Conservation (phyloP, 768 basidiomycete species). For the Psilocybe cyanescens region DNA sequence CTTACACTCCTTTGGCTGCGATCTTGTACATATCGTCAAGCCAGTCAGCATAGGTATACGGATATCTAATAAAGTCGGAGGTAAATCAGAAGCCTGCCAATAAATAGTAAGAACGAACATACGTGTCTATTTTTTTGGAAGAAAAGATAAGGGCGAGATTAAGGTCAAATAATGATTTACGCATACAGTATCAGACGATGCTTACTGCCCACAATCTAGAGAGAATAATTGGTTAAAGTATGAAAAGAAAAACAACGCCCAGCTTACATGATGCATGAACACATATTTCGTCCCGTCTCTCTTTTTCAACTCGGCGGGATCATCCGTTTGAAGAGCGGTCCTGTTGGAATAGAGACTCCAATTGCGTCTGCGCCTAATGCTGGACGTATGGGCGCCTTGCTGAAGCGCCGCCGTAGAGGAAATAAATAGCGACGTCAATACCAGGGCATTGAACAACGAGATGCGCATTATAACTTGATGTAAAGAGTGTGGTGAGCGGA, state of each 20-base stretch:
- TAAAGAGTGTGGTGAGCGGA: slow-evolving; percentile 17
- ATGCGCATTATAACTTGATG: slow-evolving; percentile 13
- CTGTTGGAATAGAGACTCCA: slow-evolving; percentile 17
- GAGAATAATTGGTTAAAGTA: not conserved
- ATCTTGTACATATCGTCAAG: slow-evolving; percentile 44
- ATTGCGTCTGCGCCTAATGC: slow-evolving; percentile 17
- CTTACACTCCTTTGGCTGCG: slow-evolving; percentile 45
- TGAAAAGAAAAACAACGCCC: not conserved
- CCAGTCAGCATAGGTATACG: slow-evolving; percentile 44
- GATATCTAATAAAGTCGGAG: slow-evolving; percentile 33
- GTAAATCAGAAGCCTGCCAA: not conserved
- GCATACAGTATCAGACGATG: not conserved
- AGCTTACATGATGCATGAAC: slow-evolving; percentile 54
- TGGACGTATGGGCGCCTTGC: not conserved
- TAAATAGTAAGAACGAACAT: slow-evolving; percentile 14
- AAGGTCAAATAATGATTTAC: not conserved
- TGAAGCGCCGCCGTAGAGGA: slow-evolving; percentile 8
- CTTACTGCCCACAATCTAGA: slow-evolving; percentile 17
- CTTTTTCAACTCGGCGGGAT: slow-evolving; percentile 35
- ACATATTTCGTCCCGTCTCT: slow-evolving; percentile 51
- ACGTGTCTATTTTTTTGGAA: slow-evolving; percentile 42
- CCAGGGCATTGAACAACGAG: slow-evolving; percentile 1
- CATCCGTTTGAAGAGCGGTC: slow-evolving; percentile 19
- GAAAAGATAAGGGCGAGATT: not conserved
- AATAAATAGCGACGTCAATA: slow-evolving; percentile 3